Evolutionary conservation across 2,329 filamentous ascomycete genomes (phyloP).

Genomic region (Aureobasidium subglaciale): DNA sequence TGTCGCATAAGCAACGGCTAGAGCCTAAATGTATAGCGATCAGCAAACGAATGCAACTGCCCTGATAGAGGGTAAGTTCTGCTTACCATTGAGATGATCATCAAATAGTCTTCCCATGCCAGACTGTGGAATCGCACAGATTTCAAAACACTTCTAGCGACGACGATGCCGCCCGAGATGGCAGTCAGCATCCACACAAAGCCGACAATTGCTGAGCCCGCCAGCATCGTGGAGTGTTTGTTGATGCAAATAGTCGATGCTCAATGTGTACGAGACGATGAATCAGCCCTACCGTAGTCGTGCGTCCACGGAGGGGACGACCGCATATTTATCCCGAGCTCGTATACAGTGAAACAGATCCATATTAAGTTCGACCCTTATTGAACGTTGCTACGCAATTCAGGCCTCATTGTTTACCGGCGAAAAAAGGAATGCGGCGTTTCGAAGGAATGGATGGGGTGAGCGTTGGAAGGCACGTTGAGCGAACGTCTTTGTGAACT

Average conservation of each 20-base stretch:
- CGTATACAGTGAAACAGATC: background rate
- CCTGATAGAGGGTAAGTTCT: no score
- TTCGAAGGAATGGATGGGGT: background rate
- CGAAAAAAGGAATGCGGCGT: background rate
- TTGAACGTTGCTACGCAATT: background rate
- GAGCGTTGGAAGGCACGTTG: background rate
- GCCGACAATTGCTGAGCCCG: background rate
- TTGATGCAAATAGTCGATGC: background rate
- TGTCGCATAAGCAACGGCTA: background rate
- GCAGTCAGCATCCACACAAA: conserved; percentile 5
- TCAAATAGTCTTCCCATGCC: conserved; percentile 10
- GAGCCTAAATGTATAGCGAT: background rate
- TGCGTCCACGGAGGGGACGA: background rate
- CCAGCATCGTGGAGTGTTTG: background rate
- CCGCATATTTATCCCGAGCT: background rate
- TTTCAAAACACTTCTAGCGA: background rate
- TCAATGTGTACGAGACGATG: background rate
- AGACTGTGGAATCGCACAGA: background rate
- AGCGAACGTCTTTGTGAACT: background rate
- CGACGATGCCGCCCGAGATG: background rate
- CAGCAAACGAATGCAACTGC: background rate
- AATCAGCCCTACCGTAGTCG: background rate
- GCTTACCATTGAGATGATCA: conserved; percentile 6
- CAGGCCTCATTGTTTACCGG: background rate
- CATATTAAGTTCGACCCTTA: background rate